These are phyloP conservation scores for Beauveria sp. DNA, from an alignment of 2,329 filamentous ascomycete species.

Conservation along the genomic window DNA sequence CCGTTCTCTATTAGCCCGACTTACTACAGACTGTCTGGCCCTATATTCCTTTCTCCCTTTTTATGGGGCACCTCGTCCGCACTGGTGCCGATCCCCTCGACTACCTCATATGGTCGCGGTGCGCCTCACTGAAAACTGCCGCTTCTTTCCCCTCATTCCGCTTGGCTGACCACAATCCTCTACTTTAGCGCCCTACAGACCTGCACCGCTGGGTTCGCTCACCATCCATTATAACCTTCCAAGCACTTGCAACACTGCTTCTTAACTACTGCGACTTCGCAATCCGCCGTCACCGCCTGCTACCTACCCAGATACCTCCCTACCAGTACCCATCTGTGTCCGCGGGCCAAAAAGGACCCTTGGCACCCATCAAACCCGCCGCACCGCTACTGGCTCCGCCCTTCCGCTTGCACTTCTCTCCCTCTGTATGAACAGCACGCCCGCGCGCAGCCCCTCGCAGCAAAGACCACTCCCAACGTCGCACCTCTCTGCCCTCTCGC, in stretches of 20 bases:
- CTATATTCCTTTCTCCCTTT: conserved; percentile 6
- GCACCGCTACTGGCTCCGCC: neutral
- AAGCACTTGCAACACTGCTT: conserved; percentile 5
- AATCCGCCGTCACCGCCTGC: conserved; percentile 18
- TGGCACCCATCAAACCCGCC: conserved; percentile 8
- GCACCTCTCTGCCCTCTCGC: conserved; percentile 1
- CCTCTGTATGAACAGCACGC: conserved; percentile 2
- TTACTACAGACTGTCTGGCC: neutral
- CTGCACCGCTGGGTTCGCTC: conserved; percentile 3
- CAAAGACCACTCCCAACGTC: neutral
- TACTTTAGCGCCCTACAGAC: conserved; percentile 10
- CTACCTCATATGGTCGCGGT: neutral
- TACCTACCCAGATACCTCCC: neutral
- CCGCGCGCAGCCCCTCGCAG: conserved; percentile 4
- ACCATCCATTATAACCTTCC: neutral
- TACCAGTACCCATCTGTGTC: neutral
- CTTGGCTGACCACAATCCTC: conserved; percentile 12
- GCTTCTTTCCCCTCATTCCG: conserved; percentile 9
- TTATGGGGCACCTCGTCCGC: conserved; percentile 3
- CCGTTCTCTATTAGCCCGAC: neutral
- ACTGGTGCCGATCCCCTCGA: conserved; percentile 5
- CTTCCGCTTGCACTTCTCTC: neutral
- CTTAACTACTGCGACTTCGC: neutral
- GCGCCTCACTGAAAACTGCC: conserved; percentile 2
- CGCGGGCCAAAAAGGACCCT: conserved; percentile 7